phyloP scores from a whole-genome alignment of 768 basidiomycete genomes.

The Naganishia randhawae region DNA sequence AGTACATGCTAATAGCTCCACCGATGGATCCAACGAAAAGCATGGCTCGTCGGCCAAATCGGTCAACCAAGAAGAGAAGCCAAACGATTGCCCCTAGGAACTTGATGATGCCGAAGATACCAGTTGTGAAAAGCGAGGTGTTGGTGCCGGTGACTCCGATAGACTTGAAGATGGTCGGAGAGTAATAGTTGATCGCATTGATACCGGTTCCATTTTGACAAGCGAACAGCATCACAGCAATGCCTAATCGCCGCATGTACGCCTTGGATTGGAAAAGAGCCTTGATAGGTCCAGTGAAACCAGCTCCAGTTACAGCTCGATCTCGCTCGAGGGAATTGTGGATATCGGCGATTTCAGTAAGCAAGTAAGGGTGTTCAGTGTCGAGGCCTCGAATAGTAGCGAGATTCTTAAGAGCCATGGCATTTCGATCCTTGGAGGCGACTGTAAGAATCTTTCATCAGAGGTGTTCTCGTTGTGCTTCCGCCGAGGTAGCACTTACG shows the following conservation, averaged over 20 bases:
- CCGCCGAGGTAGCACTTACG: constrained; percentile 3
- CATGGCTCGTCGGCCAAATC: constrained; percentile 31
- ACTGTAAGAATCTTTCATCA: constrained; percentile 11
- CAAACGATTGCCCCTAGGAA: constrained; percentile 51
- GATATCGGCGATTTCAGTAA: constrained; percentile 36
- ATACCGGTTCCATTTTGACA: constrained; percentile 56
- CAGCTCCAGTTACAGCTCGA: constrained; percentile 25
- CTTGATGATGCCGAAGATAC: constrained; percentile 57
- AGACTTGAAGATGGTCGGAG: constrained; percentile 54
- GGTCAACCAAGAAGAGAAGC: constrained; percentile 40
- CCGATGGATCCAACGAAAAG: constrained; percentile 29
- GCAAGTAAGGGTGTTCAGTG: constrained; percentile 42
- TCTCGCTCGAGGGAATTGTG: constrained; percentile 33
- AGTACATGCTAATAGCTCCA: constrained; percentile 24
- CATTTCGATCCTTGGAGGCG: constrained; percentile 37
- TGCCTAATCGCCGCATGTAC: constrained; percentile 47
- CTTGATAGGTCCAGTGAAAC: constrained; percentile 27
- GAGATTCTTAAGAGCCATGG: constrained; percentile 45
- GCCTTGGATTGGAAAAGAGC: constrained; percentile 20
- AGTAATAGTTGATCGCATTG: constrained; percentile 50
- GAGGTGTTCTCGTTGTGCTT: neutral
- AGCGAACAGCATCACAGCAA: constrained; percentile 53
- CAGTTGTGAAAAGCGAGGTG: constrained; percentile 53
- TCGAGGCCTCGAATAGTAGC: constrained; percentile 45
- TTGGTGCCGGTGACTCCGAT: constrained; percentile 54